phyloP scores from a whole-genome alignment of 768 basidiomycete genomes.

The Suillus plorans region DNA sequence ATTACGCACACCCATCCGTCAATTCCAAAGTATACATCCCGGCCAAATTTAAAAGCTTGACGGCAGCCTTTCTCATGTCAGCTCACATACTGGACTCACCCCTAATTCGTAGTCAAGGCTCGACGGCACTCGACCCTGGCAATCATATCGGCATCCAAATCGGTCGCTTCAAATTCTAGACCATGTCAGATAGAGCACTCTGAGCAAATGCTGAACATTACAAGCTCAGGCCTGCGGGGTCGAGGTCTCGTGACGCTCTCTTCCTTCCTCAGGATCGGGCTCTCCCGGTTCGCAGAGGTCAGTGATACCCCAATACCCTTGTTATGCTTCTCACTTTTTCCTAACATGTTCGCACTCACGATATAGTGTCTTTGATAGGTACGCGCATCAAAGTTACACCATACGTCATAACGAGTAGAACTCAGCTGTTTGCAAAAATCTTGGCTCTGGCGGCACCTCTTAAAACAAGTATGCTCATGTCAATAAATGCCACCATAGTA shows the following conservation, averaged over 20 bases:
- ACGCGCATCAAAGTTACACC: background rate
- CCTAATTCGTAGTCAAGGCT: background rate
- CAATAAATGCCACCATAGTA: background rate
- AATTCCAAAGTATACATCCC: background rate
- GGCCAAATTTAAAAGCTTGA: background rate
- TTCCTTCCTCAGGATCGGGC: background rate
- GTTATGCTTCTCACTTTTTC: background rate
- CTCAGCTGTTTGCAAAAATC: background rate
- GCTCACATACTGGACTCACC: background rate
- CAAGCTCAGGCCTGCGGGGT: background rate
- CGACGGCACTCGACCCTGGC: background rate
- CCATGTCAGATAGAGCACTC: background rate
- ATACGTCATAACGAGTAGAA: background rate
- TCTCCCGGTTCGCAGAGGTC: background rate
- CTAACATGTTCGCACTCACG: background rate
- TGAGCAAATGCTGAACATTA: background rate
- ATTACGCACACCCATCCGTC: background rate
- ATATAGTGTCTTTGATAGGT: background rate
- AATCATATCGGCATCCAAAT: background rate
- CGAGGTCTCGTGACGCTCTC: background rate
- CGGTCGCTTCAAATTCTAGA: background rate
- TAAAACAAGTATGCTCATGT: background rate
- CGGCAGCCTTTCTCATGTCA: conserved; percentile 1
- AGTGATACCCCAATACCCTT: background rate
- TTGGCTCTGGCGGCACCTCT: background rate